Conservation (phyloP, 768 basidiomycete species). For the Termitomyces sp. region DNA sequence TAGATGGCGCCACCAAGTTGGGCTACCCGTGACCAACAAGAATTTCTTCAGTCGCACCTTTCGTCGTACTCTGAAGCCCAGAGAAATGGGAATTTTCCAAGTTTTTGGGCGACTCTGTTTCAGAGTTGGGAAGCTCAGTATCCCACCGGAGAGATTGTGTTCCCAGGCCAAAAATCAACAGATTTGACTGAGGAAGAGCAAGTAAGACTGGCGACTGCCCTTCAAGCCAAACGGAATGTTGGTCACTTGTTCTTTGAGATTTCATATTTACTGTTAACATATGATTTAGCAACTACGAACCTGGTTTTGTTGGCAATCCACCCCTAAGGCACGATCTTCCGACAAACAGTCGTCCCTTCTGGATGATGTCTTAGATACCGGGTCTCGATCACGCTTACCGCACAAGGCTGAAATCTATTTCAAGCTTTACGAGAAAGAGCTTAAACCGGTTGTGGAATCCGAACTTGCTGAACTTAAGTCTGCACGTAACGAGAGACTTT, state of each 20-base stretch:
- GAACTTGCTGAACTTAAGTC: neutral
- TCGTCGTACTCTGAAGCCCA: neutral
- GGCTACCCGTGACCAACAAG: no score
- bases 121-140: neutral
- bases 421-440: neutral
- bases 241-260: neutral
- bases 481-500: neutral
- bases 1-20: neutral
- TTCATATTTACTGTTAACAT: neutral
- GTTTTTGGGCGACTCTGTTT: neutral
- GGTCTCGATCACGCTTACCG: neutral
- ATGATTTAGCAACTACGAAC: conserved; percentile 1
- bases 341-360: neutral
- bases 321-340: neutral
- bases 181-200: neutral
- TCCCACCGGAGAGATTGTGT: neutral
- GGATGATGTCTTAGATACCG: neutral
- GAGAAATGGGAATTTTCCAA: neutral
- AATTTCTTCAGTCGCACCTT: no score
- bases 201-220: neutral
- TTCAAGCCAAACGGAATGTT: neutral
- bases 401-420: neutral
- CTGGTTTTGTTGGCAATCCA: conserved; percentile 1
- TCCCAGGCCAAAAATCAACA: no score
- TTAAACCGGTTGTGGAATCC: neutral